Conservation (phyloP, 2,329 filamentous ascomycete genomes). For the Phialophora tarda region DNA sequence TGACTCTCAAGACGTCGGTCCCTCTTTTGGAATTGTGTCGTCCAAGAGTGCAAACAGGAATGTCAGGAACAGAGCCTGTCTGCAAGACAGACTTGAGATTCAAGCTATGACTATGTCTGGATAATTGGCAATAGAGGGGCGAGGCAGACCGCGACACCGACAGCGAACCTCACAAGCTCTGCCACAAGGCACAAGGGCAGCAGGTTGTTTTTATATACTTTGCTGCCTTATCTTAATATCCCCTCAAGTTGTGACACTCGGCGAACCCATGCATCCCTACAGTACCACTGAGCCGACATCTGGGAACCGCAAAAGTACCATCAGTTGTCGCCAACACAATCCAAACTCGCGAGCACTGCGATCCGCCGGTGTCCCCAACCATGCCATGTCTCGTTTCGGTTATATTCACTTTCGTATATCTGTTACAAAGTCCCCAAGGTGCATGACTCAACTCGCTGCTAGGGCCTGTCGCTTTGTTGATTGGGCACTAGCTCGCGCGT, state of each 20-base stretch:
- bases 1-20: too few species aligned
- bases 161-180: not conserved
- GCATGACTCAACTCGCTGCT: not conserved
- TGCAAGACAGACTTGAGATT: not conserved
- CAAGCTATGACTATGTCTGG: not conserved
- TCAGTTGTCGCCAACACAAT: not conserved
- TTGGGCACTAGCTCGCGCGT: not conserved
- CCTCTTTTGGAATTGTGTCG: too few species aligned
- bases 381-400: not conserved
- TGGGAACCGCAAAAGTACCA: not conserved
- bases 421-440: not conserved
- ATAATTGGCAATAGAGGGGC: not conserved
- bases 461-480: not conserved
- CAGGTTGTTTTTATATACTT: not conserved
- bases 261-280: not conserved
- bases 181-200: not conserved
- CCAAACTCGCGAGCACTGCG: not conserved
- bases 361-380: not conserved
- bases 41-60: too few species aligned
- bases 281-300: too few species aligned
- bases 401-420: slow-evolving; percentile 4
- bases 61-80: too few species aligned
- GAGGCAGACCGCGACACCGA: not conserved
- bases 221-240: not conserved
- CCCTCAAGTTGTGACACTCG: not conserved